Evolutionary conservation across 1,284 basidiomycete species (phyloP).

Genomic region (Apiotrichum gracile): DNA sequence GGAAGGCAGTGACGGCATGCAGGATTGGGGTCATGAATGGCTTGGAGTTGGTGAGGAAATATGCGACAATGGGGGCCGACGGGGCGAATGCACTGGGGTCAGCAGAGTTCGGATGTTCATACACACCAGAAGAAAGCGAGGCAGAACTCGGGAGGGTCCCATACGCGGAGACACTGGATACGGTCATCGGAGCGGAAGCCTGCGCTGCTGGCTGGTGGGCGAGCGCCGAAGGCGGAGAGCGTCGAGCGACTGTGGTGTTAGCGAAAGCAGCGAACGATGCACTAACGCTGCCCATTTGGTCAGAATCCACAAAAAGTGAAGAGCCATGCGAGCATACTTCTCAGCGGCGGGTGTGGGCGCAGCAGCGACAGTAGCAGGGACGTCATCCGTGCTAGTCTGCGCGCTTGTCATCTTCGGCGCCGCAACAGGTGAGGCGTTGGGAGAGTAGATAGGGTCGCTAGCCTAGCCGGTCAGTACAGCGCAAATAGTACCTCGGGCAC

Average conservation of each 20-base stretch:
- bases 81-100: slow-evolving; percentile 35
- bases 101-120: not conserved
- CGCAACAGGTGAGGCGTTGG: slow-evolving; percentile 35
- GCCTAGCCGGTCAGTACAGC: slow-evolving; percentile 14
- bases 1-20: slow-evolving; percentile 27
- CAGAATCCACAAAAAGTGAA: slow-evolving; percentile 8
- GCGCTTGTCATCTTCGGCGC: slow-evolving; percentile 12
- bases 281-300: slow-evolving; percentile 29
- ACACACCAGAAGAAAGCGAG: slow-evolving; percentile 46
- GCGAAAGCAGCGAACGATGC: not conserved
- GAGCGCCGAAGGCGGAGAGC: slow-evolving; percentile 29
- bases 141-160: slow-evolving; percentile 46
- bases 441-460: slow-evolving; percentile 27
- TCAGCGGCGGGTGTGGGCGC: not conserved
- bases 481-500: not conserved
- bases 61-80: slow-evolving; percentile 32
- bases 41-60: slow-evolving; percentile 31
- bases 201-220: not conserved
- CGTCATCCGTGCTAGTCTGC: not conserved
- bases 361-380: not conserved
- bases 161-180: slow-evolving; percentile 41
- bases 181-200: slow-evolving; percentile 17
- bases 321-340: not conserved
- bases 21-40: slow-evolving; percentile 36
- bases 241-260: slow-evolving; percentile 19